Base-by-base conservation (phyloP, 2,329 filamentous ascomycete species). In the Fusarium sp. region DNA sequence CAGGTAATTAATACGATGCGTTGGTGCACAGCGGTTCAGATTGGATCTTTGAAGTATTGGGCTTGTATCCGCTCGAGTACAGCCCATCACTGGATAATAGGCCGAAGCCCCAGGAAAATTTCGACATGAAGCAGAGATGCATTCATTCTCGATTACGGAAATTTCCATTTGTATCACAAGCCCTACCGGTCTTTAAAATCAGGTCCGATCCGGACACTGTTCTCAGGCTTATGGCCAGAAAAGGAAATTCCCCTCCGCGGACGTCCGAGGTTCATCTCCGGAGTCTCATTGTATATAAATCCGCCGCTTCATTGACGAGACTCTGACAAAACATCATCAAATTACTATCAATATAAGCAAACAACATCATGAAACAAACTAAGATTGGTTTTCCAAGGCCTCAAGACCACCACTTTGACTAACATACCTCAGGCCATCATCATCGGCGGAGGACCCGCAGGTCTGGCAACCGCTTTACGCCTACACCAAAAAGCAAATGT, bases 401-500 rank as follows among this genome's bases (percentile, higher is more conserved):
- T 25, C 4, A 3, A 47, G 5, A 6, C 6, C 14, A 6, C 8
- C 8, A 25, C 9, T 15, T 13, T 8, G 3, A 18, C 21, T 48
- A 27, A 53, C 29, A 5, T 48, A 35, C 29, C 27, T 4, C 6
- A 53, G 50, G 50, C 50, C 11, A 53, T 53, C 21, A 53, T 53
- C 7, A 48, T 48, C 1, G 50, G 50, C n/a, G 50, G 29, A 35
- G 50, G 50, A 10, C 50, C 50, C 11, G 41, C 29, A 5, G 41
- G 50, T 11, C 41, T 53, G 5, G n/a, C 5, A 20, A 27, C 50
- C 9, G 41, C 50, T 27, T 31, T 53, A 21, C 29, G 41, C 2
- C 6, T 53, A 8, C 41, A 48, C 11, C 50, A 53, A 13, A 20
- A 21, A 4, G 14, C 4, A 18, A 27, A n/a, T 9, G 9, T 53